Percentiles rank a stretch among this genome's conserved stretches.
Evolutionary conservation across 345 rosid species (phyloP).

Genomic region (Boechera retrofracta): DNA sequence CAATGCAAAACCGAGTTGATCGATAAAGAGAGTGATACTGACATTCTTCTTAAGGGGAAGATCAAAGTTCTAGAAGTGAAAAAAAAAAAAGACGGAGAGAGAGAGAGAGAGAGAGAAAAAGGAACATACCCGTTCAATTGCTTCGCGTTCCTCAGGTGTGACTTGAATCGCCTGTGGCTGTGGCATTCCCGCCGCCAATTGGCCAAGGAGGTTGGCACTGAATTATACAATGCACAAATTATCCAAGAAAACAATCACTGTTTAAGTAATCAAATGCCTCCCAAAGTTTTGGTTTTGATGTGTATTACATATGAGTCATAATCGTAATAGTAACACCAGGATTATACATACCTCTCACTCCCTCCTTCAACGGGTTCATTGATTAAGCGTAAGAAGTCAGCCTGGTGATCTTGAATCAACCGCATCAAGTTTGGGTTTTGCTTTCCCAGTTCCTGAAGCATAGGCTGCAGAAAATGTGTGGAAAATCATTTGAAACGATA

Average conservation of each 20-base stretch:
- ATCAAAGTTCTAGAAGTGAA: background rate
- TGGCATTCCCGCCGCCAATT: slow-evolving; percentile 74
- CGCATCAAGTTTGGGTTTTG: slow-evolving; percentile 87
- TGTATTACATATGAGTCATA: slow-evolving; percentile 1
- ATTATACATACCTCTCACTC: slow-evolving; percentile 67
- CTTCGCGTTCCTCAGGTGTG: slow-evolving; percentile 88
- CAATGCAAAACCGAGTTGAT: slow-evolving; percentile 1
- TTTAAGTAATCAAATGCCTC: slow-evolving; percentile 16
- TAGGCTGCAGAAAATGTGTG: slow-evolving; percentile 59
- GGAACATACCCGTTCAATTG: slow-evolving; percentile 76
- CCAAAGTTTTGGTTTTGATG: background rate
- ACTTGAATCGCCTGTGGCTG: slow-evolving; percentile 74
- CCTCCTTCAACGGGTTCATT: slow-evolving; percentile 89
- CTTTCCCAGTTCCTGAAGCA: slow-evolving; percentile 93
- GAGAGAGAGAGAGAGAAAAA: too few species aligned
- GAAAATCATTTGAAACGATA: slow-evolving; percentile 4
- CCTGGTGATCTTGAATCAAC: slow-evolving; percentile 87
- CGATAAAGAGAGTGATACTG: background rate
- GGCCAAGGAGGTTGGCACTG: slow-evolving; percentile 67
- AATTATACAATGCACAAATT: slow-evolving; percentile 15
- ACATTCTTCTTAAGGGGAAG: background rate
- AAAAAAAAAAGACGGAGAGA: background rate
- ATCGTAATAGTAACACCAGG: background rate
- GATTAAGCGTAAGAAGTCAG: slow-evolving; percentile 82
- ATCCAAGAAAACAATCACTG: background rate